Percentiles rank a stretch among this genome's conserved stretches.
These are phyloP conservation scores for Ensete glaucum DNA, from an alignment of 176 grass and related monocot species.

Conservation along the genomic window DNA sequence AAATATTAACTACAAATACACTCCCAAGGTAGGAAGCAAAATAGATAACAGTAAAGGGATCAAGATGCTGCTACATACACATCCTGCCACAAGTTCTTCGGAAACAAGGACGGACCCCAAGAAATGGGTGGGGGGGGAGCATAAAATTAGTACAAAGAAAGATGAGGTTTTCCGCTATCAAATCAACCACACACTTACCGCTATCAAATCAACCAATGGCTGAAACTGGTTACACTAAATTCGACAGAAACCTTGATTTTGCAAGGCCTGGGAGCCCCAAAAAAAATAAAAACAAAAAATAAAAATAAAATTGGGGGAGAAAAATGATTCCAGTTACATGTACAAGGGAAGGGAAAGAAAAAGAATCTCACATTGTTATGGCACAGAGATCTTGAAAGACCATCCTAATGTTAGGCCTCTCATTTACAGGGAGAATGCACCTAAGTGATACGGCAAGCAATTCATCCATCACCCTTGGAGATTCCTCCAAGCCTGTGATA, in stretches of 20 bases:
- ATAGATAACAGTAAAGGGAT: too few species aligned
- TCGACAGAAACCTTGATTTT: background rate
- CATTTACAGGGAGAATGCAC: slow-evolving; percentile 89
- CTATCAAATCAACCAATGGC: slow-evolving; percentile 91
- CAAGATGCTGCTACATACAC: too few species aligned
- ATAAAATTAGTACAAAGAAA: slow-evolving; percentile 6
- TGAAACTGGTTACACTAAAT: slow-evolving; percentile 65
- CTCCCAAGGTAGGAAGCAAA: too few species aligned
- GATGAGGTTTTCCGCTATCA: background rate
- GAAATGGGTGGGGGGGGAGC: too few species aligned
- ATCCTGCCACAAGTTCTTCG: too few species aligned
- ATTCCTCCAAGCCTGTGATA: slow-evolving; percentile 86
- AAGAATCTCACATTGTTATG: slow-evolving; percentile 77
- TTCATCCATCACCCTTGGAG: slow-evolving; percentile 76
- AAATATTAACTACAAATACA: too few species aligned
- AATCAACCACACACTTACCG: slow-evolving; percentile 13
- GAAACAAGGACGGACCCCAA: too few species aligned
- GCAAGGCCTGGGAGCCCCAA: slow-evolving; percentile 37
- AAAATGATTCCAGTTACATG: slow-evolving; percentile 46
- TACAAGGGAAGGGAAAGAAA: slow-evolving; percentile 39
- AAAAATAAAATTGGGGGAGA: slow-evolving; percentile 39
- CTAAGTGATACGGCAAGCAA: slow-evolving; percentile 69
- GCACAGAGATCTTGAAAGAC: slow-evolving; percentile 75
- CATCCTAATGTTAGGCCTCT: slow-evolving; percentile 95
- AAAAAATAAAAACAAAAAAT: slow-evolving; percentile 20